These are phyloP conservation scores for Cytospora leucostoma DNA, from an alignment of 2,329 filamentous ascomycete species.

Conservation along the genomic window DNA sequence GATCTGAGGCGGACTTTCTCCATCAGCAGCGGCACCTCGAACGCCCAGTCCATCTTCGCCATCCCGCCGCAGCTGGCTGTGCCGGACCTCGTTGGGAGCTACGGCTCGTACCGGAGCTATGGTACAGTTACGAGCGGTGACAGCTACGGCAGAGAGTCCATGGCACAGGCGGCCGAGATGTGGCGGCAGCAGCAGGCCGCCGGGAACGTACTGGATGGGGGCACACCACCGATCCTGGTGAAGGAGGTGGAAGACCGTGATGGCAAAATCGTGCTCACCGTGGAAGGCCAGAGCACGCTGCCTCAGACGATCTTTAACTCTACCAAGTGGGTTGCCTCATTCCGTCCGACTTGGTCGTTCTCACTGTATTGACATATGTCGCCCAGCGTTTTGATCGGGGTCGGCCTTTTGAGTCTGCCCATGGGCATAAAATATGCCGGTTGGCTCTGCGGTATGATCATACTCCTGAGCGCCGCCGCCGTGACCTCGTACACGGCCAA, in stretches of 20 bases:
- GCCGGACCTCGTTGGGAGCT: slow-evolving; percentile 71
- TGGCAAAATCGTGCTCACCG: slow-evolving; percentile 78
- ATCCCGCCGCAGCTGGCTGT: slow-evolving; percentile 64
- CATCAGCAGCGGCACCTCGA: slow-evolving; percentile 35
- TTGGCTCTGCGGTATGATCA: slow-evolving; percentile 79
- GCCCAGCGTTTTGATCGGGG: slow-evolving; percentile 73
- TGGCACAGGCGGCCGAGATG: slow-evolving; percentile 53
- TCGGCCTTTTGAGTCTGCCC: slow-evolving; percentile 86
- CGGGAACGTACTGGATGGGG: slow-evolving; percentile 53
- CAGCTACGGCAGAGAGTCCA: slow-evolving; percentile 45
- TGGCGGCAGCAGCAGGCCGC: slow-evolving; percentile 55
- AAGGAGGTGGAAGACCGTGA: slow-evolving; percentile 82
- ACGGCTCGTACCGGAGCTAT: slow-evolving; percentile 59
- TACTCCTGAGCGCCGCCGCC: slow-evolving; percentile 71
- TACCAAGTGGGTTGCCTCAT: slow-evolving; percentile 60
- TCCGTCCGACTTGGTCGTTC: not conserved
- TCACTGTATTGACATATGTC: slow-evolving; percentile 16
- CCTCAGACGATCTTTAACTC: slow-evolving; percentile 97
- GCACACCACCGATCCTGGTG: slow-evolving; percentile 76
- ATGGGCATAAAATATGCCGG: slow-evolving; percentile 85
- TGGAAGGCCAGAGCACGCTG: slow-evolving; percentile 91
- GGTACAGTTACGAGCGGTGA: slow-evolving; percentile 51
- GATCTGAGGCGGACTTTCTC: slow-evolving; percentile 43
- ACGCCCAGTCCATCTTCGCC: slow-evolving; percentile 55
- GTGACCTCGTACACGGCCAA: slow-evolving; percentile 85